Evolutionary conservation across 768 basidiomycete genomes (phyloP), one percentile per base, ranked within the genome.

Genomic region (Lentinula edodes): DNA sequence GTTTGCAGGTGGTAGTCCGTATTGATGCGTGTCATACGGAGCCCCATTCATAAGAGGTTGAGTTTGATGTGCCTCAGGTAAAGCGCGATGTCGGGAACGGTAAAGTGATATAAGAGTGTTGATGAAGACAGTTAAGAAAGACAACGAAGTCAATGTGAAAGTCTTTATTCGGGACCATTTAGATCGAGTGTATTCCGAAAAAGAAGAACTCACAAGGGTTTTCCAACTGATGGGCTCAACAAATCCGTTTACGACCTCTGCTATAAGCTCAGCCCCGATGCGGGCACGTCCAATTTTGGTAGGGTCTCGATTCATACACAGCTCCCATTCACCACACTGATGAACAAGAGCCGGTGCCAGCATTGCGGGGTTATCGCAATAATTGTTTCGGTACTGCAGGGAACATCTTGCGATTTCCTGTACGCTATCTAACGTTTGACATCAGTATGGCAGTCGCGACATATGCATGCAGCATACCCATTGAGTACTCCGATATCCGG

Each of bases 171-270:
- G 18, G 53, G 58, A 38, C 36, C 6, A 28, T 41, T 56, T n/a
- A 56, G 41, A 56, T 15, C 41, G 23, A 43, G 18, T 20, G 10
- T n/a, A 9, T 12, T 15, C 36, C 15, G 23, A 28, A 15, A 43
- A 56, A 63, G 41, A 46, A 35, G 38, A 34, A 75, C 90, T 74
- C 64, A 93, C 96, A 73, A 98, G 76, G 12, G 95, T 95, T 77
- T 95, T 97, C 93, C 95, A 98, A 72, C 90, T 94, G 74, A 99
- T 95, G 53, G 91, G 90, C 70, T 99, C 96, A 13, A 98, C 91
- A 70, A 99, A 99, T 1, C 93, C 88, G 71, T 98, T 97, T 64
- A 98, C 88, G 48, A 98, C 90, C 70, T 97, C 95, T 57, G 93
- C 96, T 73, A 98, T 88, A 61, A 97, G 86, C 79, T 98, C 94